These are phyloP conservation scores for Aureobasidium namibiae DNA, from an alignment of 2,329 filamentous ascomycete species.

Conservation along the genomic window DNA sequence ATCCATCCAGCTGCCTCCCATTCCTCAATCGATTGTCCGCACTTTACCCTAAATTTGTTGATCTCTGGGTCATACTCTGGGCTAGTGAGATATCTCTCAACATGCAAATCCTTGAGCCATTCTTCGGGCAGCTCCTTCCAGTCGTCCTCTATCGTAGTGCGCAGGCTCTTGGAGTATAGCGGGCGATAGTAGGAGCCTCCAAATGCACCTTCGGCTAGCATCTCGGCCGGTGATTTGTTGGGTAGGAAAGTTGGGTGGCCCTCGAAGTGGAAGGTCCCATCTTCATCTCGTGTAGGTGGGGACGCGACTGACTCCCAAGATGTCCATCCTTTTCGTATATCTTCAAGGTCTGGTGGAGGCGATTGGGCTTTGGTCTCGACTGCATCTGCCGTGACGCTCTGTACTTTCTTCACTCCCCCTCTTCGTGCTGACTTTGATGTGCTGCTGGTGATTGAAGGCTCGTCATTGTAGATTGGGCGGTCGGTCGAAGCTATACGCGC, in stretches of 20 bases:
- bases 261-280: slow-evolving; percentile 40
- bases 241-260: slow-evolving; percentile 39
- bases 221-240: slow-evolving; percentile 46
- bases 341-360: slow-evolving; percentile 22
- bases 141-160: slow-evolving; percentile 37
- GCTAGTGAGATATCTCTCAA: slow-evolving; percentile 33
- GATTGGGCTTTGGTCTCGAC: slow-evolving; percentile 2
- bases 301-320: slow-evolving; percentile 35
- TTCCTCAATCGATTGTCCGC: slow-evolving; percentile 47
- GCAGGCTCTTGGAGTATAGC: slow-evolving; percentile 36
- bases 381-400: background rate
- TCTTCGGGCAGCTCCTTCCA: slow-evolving; percentile 38
- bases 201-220: slow-evolving; percentile 46
- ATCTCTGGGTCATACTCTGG: slow-evolving; percentile 38
- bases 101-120: slow-evolving; percentile 37
- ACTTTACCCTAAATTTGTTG: slow-evolving; percentile 46
- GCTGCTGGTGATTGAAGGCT: slow-evolving; percentile 16
- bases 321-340: slow-evolving; percentile 34
- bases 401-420: background rate
- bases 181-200: slow-evolving; percentile 46
- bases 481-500: slow-evolving; percentile 38
- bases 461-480: slow-evolving; percentile 33
- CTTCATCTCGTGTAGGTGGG: slow-evolving; percentile 33
- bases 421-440: background rate
- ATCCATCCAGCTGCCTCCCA: slow-evolving; percentile 52